A percentile compares a stretch with the other conserved stretches of the same genome.
Conservation (phyloP, 257 asterid species). For the Solanum gandarillasii region DNA sequence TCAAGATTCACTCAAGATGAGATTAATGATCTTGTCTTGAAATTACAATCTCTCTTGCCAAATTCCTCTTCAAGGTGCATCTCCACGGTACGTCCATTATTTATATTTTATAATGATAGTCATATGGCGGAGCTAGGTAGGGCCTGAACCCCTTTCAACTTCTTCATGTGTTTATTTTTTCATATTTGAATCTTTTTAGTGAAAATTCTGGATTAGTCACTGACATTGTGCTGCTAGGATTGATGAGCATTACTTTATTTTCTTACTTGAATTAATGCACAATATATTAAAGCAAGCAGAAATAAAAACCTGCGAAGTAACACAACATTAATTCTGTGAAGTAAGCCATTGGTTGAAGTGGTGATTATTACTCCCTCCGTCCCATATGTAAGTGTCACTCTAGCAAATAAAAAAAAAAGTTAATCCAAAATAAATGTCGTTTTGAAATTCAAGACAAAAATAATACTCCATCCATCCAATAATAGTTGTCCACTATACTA, state of each 20-base stretch:
- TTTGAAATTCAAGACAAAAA: too few species aligned
- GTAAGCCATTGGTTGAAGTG: neutral
- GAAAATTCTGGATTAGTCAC: too few species aligned
- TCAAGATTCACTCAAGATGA: constrained; percentile 40
- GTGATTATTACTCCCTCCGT: neutral
- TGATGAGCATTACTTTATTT: neutral
- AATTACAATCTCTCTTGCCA: constrained; percentile 48
- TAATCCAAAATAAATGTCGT: too few species aligned
- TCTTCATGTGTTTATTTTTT: neutral
- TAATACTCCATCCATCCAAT: too few species aligned
- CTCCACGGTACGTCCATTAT: constrained; percentile 28
- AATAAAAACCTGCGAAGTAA: neutral
- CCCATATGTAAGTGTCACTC: too few species aligned
- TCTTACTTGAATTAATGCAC: neutral
- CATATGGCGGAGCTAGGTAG: neutral
- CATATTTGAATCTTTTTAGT: too few species aligned
- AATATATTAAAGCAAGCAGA: neutral
- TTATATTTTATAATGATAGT: neutral
- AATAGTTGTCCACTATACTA: too few species aligned
- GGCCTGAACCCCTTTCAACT: too few species aligned
- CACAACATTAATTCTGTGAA: neutral
- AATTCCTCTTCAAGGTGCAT: constrained; percentile 24
- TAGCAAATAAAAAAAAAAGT: too few species aligned
- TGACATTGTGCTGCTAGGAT: neutral
- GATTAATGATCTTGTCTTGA: constrained; percentile 37